Evolutionary conservation across 495 filamentous ascomycete species (phyloP), one percentile per base, ranked within the genome.

Genomic region (Aspergillus nanangensis): DNA sequence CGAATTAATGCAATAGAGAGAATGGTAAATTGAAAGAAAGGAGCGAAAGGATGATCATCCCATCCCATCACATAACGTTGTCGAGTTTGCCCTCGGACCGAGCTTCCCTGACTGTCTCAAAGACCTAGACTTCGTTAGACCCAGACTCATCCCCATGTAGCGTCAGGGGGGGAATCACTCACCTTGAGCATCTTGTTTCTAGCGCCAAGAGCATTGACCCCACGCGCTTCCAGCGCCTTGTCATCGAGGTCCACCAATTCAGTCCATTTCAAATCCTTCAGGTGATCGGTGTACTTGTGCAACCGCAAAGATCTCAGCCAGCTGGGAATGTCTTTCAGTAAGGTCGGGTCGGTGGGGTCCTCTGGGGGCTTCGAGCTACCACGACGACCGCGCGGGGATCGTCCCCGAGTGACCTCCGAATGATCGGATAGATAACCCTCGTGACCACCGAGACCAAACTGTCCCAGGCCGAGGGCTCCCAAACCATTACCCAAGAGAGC

Each of bases 141-240:
- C 8, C 21, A 5, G 3, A 1, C 9, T 10, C 3, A 13, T 15
- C 18, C 17, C 10, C 9, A 33, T 24, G 15, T 31, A 2, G 14
- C 11, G 13, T 14, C 1, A 1, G 9, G 41, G 4, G 15, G 15
- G 5, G 20, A 17, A n/a, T 18, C 15, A 66, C 75, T 60, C 48
- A 88, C 93, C 81, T 98, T 98, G 36, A 98, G 72, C 90, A 98
- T 95, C 77, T 98, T 98, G 67, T 90, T 88, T 47, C 93, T 77
- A 15, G 93, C 93, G 53, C 93, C 93, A 48, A 96, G 76, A 34
- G 93, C 93, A 64, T 96, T 96, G 24, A 98, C 93, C 38, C 93
- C 93, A 43, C 88, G 83, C 9, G 90, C 86, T 66, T 97, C 92
- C 55, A 98, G 73, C 44, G 87, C 90, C 66, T 90, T 91, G 60